Base-by-base conservation (phyloP, 2,329 filamentous ascomycete species). In the Fusarium nisikadoi region DNA sequence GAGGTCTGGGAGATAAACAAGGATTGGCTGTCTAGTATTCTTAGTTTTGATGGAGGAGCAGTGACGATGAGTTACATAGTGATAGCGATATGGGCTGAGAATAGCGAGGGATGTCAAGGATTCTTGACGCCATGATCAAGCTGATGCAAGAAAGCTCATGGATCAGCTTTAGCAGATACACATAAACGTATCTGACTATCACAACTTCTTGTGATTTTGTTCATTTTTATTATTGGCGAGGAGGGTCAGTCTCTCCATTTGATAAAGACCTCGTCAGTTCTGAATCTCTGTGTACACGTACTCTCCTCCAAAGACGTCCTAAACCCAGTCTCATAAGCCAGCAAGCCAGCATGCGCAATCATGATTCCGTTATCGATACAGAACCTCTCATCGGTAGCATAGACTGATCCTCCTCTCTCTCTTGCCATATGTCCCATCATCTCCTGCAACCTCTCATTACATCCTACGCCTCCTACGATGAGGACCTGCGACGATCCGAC, bases 351-450 rank as follows among this genome's bases (percentile, higher is more conserved):
- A 81, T 99, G 95, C 3, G 96, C 96, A 84, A 99, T 99, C 96
- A 99, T 99, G 79, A 99, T 98, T 53, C 96, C 96, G 78, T 99
- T 99, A 82, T 99, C 96, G 76, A 99, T 99, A 81, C 96, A 99
- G 81, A 97, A 99, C 49, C 96, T 88, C 85, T 99, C 96, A 80
- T 99, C 96, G 0, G 95, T 98, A 29, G 96, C 95, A 83, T 93
- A 98, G 7, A 98, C 94, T 77, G 90, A 95, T 8, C 96, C 96
- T 58, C 94, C 94, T 41, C 96, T 86, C 81, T 97, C 95, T 47
- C 86, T 86, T 20, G 95, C 95, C 96, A 99, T 99, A 50, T 92
- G 86, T 20, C 94, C 95, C 96, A 99, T 99, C 96, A 99, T 99
- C 77, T 97, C 90, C 84, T 99, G 96, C 74, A 99, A 81, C 8